Conservation (phyloP, 73 alveolate genomes). For the Stentor coeruleus region DNA sequence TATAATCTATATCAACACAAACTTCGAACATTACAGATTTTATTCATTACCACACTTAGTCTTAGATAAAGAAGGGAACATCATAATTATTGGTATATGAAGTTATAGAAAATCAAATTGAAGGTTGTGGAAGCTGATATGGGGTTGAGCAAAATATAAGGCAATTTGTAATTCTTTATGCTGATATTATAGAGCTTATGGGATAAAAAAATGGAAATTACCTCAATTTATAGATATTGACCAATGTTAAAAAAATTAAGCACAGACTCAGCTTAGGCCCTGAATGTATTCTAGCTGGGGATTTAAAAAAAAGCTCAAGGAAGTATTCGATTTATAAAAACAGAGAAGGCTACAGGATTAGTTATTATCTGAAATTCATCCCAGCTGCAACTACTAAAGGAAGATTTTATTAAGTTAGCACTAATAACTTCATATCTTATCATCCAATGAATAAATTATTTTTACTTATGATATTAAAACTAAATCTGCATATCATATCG, state of each 20-base stretch:
- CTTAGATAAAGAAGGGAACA: background rate
- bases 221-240: background rate
- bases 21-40: background rate
- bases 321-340: background rate
- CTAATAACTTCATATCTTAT: background rate
- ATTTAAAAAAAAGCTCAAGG: background rate
- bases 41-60: background rate
- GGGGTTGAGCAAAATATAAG: background rate
- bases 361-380: background rate
- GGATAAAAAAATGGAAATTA: background rate
- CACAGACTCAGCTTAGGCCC: background rate
- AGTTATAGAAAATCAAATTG: background rate
- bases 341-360: background rate
- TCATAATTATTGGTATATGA: background rate
- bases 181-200: background rate
- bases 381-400: background rate
- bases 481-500: background rate
- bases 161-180: background rate
- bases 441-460: background rate
- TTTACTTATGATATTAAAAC: slow-evolving; percentile 16
- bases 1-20: background rate
- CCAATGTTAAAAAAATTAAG: background rate
- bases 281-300: background rate
- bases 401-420: background rate
- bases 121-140: slow-evolving; percentile 13